Evolutionary conservation across 2,329 filamentous ascomycete species (phyloP), one percentile per base, ranked within the genome.

Genomic region (Calonectria pauciramosa): DNA sequence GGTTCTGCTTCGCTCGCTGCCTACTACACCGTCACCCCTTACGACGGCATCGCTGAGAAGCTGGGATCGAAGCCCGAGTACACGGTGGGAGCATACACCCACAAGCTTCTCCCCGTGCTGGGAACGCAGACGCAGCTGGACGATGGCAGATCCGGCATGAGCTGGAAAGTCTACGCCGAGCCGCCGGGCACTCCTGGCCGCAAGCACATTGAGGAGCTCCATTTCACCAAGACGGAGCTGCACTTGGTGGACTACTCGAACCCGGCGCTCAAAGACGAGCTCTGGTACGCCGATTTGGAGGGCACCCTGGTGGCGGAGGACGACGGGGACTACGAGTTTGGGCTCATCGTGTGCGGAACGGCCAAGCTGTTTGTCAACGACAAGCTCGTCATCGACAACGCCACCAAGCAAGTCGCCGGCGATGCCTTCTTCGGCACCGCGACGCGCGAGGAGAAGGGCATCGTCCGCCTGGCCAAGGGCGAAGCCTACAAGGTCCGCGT

Each of bases 1-100:
- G 93, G 93, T 26, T 93, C 91, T 6, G 93, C 93, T 1, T 89
- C 91, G 0, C 83, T 92, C 34, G 84, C 85, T 13, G 86, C 90
- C 9, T 94, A 94, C 85, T 92, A 93, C 73, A 93, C 93, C 63
- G 89, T 95, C 26, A 95, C 92, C 0, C 94, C 94, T 2, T 92
- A 93, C 32, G 93, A 94, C 71, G 94, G 93, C 9, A 94, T 96
- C 79, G 89, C 88, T 49, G 87, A 87, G 41, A 90, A 90, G 81
- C 84, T 90, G 1, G 82, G 80, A 14, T 83, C 82, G 0, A 71
- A 84, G 7, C 88, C 89, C 0, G 82, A 81, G 1, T 93, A 91
- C 81, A 87, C 90, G 2, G 89, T 93, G 54, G 93, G 93, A 13
- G 90, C 89, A 49, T 92, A 93, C 82, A 91, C 91, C 0, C 92